These are phyloP conservation scores for Trametes sp. DNA, from an alignment of 1,284 basidiomycete genomes.

Conservation along the genomic window DNA sequence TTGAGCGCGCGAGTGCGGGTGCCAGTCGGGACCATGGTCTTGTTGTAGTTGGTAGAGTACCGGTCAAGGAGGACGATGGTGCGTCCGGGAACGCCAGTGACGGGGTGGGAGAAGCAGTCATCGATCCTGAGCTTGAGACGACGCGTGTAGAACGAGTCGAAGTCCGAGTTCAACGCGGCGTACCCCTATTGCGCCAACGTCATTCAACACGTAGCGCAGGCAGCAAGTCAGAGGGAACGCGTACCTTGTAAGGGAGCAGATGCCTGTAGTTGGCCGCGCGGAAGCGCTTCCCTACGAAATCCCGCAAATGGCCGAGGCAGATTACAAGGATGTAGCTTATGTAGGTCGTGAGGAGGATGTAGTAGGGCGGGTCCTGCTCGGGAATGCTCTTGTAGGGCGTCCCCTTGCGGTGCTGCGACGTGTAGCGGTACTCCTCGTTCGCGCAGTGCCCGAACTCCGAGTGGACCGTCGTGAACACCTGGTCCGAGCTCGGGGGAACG, in stretches of 20 bases:
- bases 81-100: conserved; percentile 95
- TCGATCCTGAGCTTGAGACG: conserved; percentile 94
- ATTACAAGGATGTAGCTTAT: conserved; percentile 91
- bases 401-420: conserved; percentile 66
- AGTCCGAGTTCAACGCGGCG: conserved; percentile 96
- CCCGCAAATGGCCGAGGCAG: conserved; percentile 89
- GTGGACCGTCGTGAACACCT: conserved; percentile 79
- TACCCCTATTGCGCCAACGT: conserved; percentile 76
- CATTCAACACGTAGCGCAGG: conserved; percentile 14
- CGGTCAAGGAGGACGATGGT: conserved; percentile 92
- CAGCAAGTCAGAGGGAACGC: conserved; percentile 43
- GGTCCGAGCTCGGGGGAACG: conserved; percentile 76
- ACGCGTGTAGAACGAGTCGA: conserved; percentile 99
- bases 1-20: conserved; percentile 90
- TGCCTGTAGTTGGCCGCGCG: conserved; percentile 79
- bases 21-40: conserved; percentile 83
- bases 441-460: conserved; percentile 89
- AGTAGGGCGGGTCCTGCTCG: conserved; percentile 88
- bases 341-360: conserved; percentile 92
- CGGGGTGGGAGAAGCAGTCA: conserved; percentile 94
- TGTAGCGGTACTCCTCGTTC: conserved; percentile 73
- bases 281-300: conserved; percentile 94
- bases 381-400: conserved; percentile 58
- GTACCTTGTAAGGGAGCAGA: conserved; percentile 81
- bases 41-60: conserved; percentile 83